Conservation (phyloP, 345 rosid genomes). For the Eucalyptus tenuipes region DNA sequence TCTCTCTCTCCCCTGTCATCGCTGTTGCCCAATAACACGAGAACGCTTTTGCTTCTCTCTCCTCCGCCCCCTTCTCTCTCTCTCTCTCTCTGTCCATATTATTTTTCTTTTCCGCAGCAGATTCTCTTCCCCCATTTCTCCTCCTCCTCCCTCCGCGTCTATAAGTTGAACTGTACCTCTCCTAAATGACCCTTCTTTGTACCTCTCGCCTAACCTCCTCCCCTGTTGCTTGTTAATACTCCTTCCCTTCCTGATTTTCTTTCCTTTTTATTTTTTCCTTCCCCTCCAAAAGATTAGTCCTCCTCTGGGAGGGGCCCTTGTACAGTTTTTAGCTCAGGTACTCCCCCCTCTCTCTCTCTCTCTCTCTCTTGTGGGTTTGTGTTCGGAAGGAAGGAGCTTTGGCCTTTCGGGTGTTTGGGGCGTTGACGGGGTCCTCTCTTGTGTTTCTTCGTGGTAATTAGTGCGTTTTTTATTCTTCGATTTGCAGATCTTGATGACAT, state of each 20-base stretch:
- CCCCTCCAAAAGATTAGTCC: not conserved
- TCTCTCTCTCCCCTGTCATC: not conserved
- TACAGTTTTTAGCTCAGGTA: conserved; percentile 22
- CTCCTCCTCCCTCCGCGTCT: not conserved
- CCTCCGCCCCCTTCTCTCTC: not conserved
- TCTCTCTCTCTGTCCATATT: not conserved
- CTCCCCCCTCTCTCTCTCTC: not conserved
- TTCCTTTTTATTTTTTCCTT: too few species aligned
- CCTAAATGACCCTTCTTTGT: not conserved
- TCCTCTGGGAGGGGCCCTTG: conserved; percentile 5
- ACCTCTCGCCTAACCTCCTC: not conserved
- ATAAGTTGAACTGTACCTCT: conserved; percentile 9
- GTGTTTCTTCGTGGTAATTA: not conserved
- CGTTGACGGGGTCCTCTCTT: not conserved
- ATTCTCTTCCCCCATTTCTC: not conserved
- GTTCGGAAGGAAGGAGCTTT: not conserved
- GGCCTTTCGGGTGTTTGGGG: not conserved
- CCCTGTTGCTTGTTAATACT: not conserved
- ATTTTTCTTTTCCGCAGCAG: not conserved
- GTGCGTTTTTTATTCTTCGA: not conserved
- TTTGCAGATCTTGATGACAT: not conserved
- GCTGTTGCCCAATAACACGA: not conserved
- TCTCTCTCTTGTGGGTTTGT: not conserved
- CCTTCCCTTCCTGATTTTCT: not conserved
- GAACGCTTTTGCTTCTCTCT: not conserved